phyloP scores from a whole-genome alignment of 1,284 basidiomycete genomes.

The Macrocybe sp. region DNA sequence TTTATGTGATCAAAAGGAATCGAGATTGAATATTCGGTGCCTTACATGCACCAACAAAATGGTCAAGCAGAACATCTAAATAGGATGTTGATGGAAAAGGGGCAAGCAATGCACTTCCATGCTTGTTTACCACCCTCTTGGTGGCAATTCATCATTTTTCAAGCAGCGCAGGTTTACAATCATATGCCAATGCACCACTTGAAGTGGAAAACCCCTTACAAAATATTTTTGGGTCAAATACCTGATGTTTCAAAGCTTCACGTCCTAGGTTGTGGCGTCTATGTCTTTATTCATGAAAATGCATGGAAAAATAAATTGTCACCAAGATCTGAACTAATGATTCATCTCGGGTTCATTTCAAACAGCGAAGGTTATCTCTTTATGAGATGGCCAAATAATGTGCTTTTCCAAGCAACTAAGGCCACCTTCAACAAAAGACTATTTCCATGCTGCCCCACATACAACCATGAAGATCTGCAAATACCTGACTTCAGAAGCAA shows the following conservation, averaged over 20 bases:
- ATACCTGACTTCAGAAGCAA: too few species aligned
- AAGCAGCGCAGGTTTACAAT: background rate
- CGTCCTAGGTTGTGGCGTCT: slow-evolving; percentile 20
- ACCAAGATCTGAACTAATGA: slow-evolving; percentile 2
- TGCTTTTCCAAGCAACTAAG: slow-evolving; percentile 10
- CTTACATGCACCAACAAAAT: background rate
- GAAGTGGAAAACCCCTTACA: slow-evolving; percentile 5
- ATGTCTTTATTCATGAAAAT: slow-evolving; percentile 13
- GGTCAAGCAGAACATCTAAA: background rate
- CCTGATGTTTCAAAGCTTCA: slow-evolving; percentile 16
- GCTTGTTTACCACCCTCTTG: background rate
- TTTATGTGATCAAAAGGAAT: background rate
- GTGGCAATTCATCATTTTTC: background rate
- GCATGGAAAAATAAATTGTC: background rate
- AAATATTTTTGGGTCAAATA: slow-evolving; percentile 8
- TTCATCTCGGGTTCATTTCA: slow-evolving; percentile 9
- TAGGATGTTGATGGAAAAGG: background rate
- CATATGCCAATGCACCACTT: background rate
- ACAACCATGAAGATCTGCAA: background rate
- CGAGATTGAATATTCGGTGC: background rate
- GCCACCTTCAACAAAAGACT: slow-evolving; percentile 11
- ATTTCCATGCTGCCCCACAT: background rate
- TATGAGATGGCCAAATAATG: slow-evolving; percentile 14
- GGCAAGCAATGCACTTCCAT: background rate
- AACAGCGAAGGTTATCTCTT: slow-evolving; percentile 16